phyloP scores from a whole-genome alignment of 1,139 yeast species.

The Diutina mesorugosa region DNA sequence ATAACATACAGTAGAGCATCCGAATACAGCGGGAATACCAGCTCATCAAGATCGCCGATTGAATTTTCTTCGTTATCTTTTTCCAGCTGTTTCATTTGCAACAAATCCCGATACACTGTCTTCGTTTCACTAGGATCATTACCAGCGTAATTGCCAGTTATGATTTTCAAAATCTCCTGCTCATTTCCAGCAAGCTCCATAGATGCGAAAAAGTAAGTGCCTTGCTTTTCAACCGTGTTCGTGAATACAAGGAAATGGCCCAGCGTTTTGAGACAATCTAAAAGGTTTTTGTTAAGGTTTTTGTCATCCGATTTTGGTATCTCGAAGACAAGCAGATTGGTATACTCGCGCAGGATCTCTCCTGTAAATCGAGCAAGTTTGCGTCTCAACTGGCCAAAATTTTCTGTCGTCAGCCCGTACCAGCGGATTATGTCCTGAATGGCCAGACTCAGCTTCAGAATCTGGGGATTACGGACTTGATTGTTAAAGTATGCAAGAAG shows the following conservation, averaged over 20 bases:
- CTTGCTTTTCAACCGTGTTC: slow-evolving; percentile 61
- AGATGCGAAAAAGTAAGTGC: slow-evolving; percentile 63
- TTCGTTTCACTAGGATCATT: slow-evolving; percentile 18
- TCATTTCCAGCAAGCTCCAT: slow-evolving; percentile 37
- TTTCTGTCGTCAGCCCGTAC: slow-evolving; percentile 75
- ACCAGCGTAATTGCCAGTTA: slow-evolving; percentile 32
- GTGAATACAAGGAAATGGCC: slow-evolving; percentile 75
- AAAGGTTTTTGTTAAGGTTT: slow-evolving; percentile 33
- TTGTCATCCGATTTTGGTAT: slow-evolving; percentile 36
- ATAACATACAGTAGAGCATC: slow-evolving; percentile 49
- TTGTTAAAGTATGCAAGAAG: slow-evolving; percentile 58
- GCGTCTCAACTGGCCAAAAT: slow-evolving; percentile 75
- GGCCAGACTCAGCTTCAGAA: slow-evolving; percentile 24
- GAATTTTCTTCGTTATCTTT: slow-evolving; percentile 4
- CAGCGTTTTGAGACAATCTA: slow-evolving; percentile 45
- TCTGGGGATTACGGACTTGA: slow-evolving; percentile 49
- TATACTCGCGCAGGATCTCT: slow-evolving; percentile 57
- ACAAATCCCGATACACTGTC: slow-evolving; percentile 19
- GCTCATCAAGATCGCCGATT: not conserved
- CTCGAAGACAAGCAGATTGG: slow-evolving; percentile 62
- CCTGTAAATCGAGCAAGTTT: slow-evolving; percentile 69
- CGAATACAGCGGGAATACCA: slow-evolving; percentile 4
- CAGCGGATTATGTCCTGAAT: slow-evolving; percentile 56
- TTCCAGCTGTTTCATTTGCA: slow-evolving; percentile 8
- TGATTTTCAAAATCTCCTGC: slow-evolving; percentile 26